phyloP scores from a whole-genome alignment of 768 basidiomycete species.

The Trametes coccinea region DNA sequence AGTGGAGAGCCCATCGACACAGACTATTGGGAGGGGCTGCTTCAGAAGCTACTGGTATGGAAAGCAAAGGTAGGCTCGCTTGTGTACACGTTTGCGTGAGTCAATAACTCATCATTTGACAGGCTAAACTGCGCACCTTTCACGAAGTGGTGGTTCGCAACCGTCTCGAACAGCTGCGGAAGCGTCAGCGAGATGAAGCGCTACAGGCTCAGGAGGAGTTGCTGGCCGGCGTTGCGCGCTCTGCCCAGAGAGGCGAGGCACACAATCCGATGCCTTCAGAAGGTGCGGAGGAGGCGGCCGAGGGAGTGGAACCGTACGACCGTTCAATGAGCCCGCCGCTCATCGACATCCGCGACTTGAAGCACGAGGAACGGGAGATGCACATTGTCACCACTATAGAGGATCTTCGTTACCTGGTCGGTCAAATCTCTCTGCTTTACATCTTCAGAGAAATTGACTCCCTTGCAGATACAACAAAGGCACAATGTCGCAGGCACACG shows the following conservation, averaged over 20 bases:
- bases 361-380: constrained; percentile 77
- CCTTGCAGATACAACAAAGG: constrained; percentile 69
- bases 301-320: constrained; percentile 78
- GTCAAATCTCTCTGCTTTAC: constrained; percentile 23
- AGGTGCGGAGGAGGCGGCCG: constrained; percentile 42
- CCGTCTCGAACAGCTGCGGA: constrained; percentile 92
- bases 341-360: constrained; percentile 68
- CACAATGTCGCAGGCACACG: constrained; percentile 80
- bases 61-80: constrained; percentile 77
- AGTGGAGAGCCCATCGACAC: constrained; percentile 95
- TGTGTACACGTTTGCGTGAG: neutral
- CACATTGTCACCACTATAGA: constrained; percentile 72
- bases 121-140: constrained; percentile 89
- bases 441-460: constrained; percentile 4
- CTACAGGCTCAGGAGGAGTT: constrained; percentile 91
- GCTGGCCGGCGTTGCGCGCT: constrained; percentile 71
- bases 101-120: neutral
- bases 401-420: constrained; percentile 64
- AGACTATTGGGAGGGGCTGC: constrained; percentile 94
- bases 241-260: constrained; percentile 49
- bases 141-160: constrained; percentile 98
- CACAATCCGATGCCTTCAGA: constrained; percentile 39
- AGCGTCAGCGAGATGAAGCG: constrained; percentile 94
- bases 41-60: constrained; percentile 93
- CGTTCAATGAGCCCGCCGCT: constrained; percentile 84